These are phyloP conservation scores for Piper longum DNA, from an alignment of 164 flowering plant genomes.

Conservation along the genomic window DNA sequence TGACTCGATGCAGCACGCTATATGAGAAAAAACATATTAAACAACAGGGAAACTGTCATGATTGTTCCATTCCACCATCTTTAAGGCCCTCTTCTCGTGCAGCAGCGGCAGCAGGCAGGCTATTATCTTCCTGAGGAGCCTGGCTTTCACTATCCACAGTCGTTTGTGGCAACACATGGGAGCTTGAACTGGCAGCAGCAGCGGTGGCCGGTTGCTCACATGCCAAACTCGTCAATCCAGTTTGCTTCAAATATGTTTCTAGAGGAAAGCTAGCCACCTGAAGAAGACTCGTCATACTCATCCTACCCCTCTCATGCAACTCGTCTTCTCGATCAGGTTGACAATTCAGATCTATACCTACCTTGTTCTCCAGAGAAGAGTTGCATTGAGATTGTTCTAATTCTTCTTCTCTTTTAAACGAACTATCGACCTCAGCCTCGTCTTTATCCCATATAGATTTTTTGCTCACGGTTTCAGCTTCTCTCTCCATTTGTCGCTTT, in stretches of 20 bases:
- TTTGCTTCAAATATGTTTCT: slow-evolving; percentile 64
- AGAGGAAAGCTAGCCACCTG: slow-evolving; percentile 61
- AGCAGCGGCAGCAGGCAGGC: slow-evolving; percentile 10
- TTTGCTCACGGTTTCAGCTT: slow-evolving; percentile 56
- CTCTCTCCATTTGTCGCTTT: slow-evolving; percentile 60
- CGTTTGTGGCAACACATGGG: slow-evolving; percentile 21
- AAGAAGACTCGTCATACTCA: slow-evolving; percentile 66
- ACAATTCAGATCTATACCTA: slow-evolving; percentile 51
- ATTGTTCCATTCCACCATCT: slow-evolving; percentile 27
- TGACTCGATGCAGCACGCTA: neutral
- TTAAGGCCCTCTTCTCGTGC: slow-evolving; percentile 23
- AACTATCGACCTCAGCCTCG: slow-evolving; percentile 46
- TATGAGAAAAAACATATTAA: neutral
- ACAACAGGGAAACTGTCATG: slow-evolving; percentile 13
- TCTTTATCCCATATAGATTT: slow-evolving; percentile 27
- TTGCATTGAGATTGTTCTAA: slow-evolving; percentile 24
- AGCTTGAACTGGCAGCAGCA: slow-evolving; percentile 16
- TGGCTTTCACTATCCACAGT: slow-evolving; percentile 28
- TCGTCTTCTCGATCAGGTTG: slow-evolving; percentile 53
- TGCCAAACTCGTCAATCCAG: slow-evolving; percentile 55
- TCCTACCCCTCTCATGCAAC: slow-evolving; percentile 12
- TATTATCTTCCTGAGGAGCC: slow-evolving; percentile 14
- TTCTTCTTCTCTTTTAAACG: slow-evolving; percentile 22
- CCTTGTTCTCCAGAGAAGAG: slow-evolving; percentile 17
- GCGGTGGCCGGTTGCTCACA: slow-evolving; percentile 28